Evolutionary conservation across 2,329 filamentous ascomycete genomes (phyloP), one percentile per base, ranked within the genome.

Genomic region (Phoma sp.): DNA sequence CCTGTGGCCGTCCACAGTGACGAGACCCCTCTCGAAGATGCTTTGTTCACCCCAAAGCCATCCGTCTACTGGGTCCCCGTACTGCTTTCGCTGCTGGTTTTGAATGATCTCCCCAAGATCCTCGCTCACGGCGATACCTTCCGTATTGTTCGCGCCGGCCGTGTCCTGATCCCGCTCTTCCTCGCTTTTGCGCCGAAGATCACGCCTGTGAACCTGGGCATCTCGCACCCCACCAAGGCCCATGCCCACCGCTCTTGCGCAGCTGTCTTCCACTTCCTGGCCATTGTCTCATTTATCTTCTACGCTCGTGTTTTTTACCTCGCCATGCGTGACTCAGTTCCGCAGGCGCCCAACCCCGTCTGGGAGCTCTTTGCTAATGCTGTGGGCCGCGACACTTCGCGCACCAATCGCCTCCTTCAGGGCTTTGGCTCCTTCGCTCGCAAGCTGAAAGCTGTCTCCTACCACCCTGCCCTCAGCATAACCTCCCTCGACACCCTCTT

Each of bases 401-500:
- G 53, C 25, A 52, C 65, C 14, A 68, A 67, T 47, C 64, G 67
- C 18, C 51, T 74, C 3, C 57, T 69, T 6, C 24, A 71, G 6
- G 68, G 60, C 7, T 47, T 72, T 24, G 61, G 60, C 29, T 61
- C 49, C 13, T 60, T 67, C 4, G 62, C 58, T 1, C 41, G 79
- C 75, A 65, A 70, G 83, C 10, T 75, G 82, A 24, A 80, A 77
- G 36, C 79, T 1, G 77, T 83, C 45, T 77, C 76, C 54, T 82
- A 82, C 47, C 83, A 88, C 64, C 85, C 85, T 0, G 81, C 80
- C 22, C 80, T 88, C 27, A 80, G 80, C 18, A 81, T 79, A 14
- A 81, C 82, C 0, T 83, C 81, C 5, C 81, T 80, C 70, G 86
- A 89, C 68, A 84, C 85, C 1, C 66, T 88, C 11, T 74, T 86